Evolutionary conservation across 495 filamentous ascomycete species (phyloP), one percentile per base, ranked within the genome.

Genomic region (Neurospora tetraspora): DNA sequence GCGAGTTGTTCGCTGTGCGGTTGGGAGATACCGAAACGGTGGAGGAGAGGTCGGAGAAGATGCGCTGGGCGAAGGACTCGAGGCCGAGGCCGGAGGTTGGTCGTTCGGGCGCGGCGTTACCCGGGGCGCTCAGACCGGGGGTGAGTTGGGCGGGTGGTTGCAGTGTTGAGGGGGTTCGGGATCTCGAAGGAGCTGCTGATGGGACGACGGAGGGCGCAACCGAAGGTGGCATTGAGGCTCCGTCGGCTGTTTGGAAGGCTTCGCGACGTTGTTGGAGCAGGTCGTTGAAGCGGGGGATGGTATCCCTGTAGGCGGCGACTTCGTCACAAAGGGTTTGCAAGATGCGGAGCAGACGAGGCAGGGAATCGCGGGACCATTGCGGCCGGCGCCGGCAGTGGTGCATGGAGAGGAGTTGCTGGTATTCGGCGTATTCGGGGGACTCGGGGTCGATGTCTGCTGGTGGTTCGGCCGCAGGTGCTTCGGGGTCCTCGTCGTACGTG

Each of bases 241-340:
- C 76, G 73, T 83, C 89, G 9, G 87, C 84, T 5, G 89, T 87
- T 73, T 89, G 86, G 76, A 92, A 91, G 2, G 87, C 85, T 70
- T 89, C 87, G 23, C 91, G 88, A 18, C 92, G 90, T 74, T 93
- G 91, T 61, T 91, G 87, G 36, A 96, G 81, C 9, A 94, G 85
- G 31, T 92, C 88, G 72, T 94, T 90, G 76, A 96, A 94, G 38
- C 93, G 88, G 0, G 91, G 88, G 4, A 96, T 84, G 11, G 91
- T 88, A n/a, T 84, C 80, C 53, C 90, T 87, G 82, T 91, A 93
- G 4, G 85, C 81, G 40, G 86, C 82, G 37, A 94, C 85, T 76
- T 93, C 88, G 36, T 87, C 84, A 8, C 90, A 88, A 0, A 97
- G 87, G 4, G 77, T 80, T 71, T 88, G 84, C 10, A 91, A 74